A percentile compares a stretch with the other conserved stretches of the same genome.
phyloP scores from a whole-genome alignment of 1,284 basidiomycete genomes.

The Leccinum subspadiceum region DNA sequence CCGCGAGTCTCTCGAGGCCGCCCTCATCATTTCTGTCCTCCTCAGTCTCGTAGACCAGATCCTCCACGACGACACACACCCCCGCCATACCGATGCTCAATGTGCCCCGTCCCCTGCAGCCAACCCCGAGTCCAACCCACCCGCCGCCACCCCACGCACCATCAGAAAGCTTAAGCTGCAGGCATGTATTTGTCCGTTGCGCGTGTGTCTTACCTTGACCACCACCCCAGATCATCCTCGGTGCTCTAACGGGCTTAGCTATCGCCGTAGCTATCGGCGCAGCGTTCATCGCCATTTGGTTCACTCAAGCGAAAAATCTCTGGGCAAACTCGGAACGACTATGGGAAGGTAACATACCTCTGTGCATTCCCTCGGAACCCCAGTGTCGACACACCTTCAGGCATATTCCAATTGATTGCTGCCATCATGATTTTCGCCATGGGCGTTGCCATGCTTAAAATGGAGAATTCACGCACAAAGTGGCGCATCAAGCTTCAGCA shows the following conservation, averaged over 20 bases:
- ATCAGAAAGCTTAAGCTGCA: conserved; percentile 65
- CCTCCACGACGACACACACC: conserved; percentile 34
- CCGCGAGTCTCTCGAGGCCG: conserved; percentile 86
- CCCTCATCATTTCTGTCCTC: conserved; percentile 86
- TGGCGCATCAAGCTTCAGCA: conserved; percentile 86
- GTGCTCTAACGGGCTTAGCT: conserved; percentile 73
- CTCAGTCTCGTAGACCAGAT: conserved; percentile 84
- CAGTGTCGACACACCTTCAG: conserved; percentile 33
- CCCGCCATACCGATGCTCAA: neutral
- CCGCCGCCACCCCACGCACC: conserved; percentile 35
- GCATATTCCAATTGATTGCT: conserved; percentile 81
- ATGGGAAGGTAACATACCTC: conserved; percentile 53
- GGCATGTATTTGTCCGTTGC: conserved; percentile 31
- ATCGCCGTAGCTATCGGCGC: conserved; percentile 77
- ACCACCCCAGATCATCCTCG: conserved; percentile 71
- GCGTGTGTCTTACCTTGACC: neutral
- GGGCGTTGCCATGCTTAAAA: conserved; percentile 75
- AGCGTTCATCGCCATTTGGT: conserved; percentile 79
- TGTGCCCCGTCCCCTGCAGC: neutral
- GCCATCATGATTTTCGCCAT: conserved; percentile 80
- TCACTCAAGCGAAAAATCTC: conserved; percentile 70
- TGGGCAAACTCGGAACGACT: conserved; percentile 74
- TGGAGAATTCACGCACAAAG: conserved; percentile 78
- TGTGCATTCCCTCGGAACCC: neutral
- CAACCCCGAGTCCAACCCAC: neutral